Conservation (phyloP, 2,329 filamentous ascomycete species). For the Xylaria sp. region DNA sequence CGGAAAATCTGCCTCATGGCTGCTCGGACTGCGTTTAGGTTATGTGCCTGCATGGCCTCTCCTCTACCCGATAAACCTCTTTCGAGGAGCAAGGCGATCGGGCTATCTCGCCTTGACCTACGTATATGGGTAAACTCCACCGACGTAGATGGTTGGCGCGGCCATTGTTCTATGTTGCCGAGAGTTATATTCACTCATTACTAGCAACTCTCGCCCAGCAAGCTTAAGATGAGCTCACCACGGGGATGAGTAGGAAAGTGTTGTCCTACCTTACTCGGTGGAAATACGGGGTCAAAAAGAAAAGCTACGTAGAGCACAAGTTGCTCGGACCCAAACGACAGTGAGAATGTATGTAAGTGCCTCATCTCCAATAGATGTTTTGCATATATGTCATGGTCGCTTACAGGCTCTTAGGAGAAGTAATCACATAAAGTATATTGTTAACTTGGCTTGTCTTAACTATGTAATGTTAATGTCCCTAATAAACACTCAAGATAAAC, state of each 20-base stretch:
- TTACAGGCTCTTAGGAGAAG: slow-evolving; percentile 22
- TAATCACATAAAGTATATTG: neutral
- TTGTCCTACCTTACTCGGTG: neutral
- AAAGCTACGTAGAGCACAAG: neutral
- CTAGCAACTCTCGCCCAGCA: neutral
- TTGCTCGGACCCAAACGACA: neutral
- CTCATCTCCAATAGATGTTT: slow-evolving; percentile 7
- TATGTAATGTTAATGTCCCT: neutral
- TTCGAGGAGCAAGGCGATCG: too few relatives aligned
- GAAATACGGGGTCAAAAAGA: neutral
- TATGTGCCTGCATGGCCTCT: neutral
- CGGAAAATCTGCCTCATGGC: slow-evolving; percentile 11
- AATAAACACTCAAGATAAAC: neutral
- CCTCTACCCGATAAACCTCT: too few relatives aligned
- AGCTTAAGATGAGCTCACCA: neutral
- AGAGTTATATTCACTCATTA: neutral
- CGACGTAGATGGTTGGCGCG: neutral
- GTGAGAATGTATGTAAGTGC: slow-evolving; percentile 21
- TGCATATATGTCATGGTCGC: slow-evolving; percentile 8
- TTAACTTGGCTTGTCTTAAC: neutral
- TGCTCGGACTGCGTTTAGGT: slow-evolving; percentile 18
- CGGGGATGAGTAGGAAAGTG: neutral
- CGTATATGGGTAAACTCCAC: neutral
- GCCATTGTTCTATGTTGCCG: neutral
- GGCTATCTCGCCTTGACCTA: neutral